Evolutionary conservation across 2,329 filamentous ascomycete genomes (phyloP).

Genomic region (Colletotrichum kahawae): DNA sequence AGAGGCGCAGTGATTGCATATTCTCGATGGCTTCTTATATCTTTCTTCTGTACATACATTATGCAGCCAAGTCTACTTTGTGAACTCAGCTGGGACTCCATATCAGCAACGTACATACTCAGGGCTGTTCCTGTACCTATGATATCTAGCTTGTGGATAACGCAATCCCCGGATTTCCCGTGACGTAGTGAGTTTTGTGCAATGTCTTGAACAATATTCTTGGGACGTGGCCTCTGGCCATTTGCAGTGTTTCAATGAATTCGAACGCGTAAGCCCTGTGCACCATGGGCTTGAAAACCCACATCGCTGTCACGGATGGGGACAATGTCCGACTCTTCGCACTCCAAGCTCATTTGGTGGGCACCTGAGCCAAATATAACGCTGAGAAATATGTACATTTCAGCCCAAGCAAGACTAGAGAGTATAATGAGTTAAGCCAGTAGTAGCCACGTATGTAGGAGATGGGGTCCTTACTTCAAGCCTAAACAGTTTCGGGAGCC

Average conservation of each 20-base stretch:
- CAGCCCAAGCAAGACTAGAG: too few relatives aligned
- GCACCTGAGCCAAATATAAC: too few relatives aligned
- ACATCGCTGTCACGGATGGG: too few relatives aligned
- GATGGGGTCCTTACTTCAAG: too few relatives aligned
- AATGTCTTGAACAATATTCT: accelerated
- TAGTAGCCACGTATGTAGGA: too few relatives aligned
- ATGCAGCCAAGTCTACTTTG: not conserved
- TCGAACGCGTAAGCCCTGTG: not conserved
- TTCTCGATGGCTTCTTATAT: not conserved
- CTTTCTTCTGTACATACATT: not conserved
- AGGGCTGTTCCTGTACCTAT: not conserved
- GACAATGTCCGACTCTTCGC: too few relatives aligned
- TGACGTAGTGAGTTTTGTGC: not conserved
- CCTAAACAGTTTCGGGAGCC: too few relatives aligned
- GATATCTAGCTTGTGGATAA: accelerated
- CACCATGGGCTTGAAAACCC: not conserved
- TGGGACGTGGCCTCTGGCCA: not conserved
- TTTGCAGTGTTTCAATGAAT: not conserved
- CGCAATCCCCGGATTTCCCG: accelerated
- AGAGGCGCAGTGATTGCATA: not conserved
- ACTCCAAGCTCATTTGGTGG: too few relatives aligned
- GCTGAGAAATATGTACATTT: too few relatives aligned
- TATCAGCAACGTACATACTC: not conserved
- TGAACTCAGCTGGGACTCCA: accelerated
- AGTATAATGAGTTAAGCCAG: too few relatives aligned